A percentile compares a stretch with the other conserved stretches of the same genome.
Conservation (phyloP, 768 basidiomycete species). For the Crassisporium funariophilum region DNA sequence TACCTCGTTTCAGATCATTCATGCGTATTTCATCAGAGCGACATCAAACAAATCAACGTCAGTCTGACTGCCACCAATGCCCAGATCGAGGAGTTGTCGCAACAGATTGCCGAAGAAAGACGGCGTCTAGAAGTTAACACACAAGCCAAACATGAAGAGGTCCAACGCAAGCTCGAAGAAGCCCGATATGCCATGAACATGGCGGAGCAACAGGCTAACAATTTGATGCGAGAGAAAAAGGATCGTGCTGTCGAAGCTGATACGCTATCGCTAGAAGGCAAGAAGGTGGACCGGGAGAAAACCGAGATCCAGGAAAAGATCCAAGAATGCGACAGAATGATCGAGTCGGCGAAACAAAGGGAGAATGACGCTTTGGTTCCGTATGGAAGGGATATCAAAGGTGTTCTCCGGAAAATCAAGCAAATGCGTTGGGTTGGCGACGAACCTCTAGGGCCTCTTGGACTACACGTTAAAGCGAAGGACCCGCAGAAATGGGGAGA, state of each 20-base stretch:
- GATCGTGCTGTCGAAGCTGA: slow-evolving; percentile 31
- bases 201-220: slow-evolving; percentile 36
- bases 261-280: slow-evolving; percentile 36
- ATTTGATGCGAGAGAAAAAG: slow-evolving; percentile 35
- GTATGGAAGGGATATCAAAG: slow-evolving; percentile 64
- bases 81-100: slow-evolving; percentile 41
- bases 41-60: slow-evolving; percentile 51
- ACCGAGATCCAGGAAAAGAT: slow-evolving; percentile 43
- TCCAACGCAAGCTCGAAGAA: slow-evolving; percentile 49
- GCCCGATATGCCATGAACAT: slow-evolving; percentile 41
- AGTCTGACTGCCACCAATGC: slow-evolving; percentile 34
- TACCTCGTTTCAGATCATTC: background rate
- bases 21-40: slow-evolving; percentile 16
- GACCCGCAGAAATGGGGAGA: slow-evolving; percentile 65
- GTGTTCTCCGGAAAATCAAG: slow-evolving; percentile 55
- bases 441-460: slow-evolving; percentile 77
- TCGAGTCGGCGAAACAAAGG: slow-evolving; percentile 47
- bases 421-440: slow-evolving; percentile 63
- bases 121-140: slow-evolving; percentile 55
- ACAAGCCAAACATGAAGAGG: slow-evolving; percentile 64
- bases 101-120: slow-evolving; percentile 55
- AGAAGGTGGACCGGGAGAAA: slow-evolving; percentile 32
- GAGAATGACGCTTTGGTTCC: slow-evolving; percentile 61
- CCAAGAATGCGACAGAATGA: slow-evolving; percentile 48
- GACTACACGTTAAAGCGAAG: slow-evolving; percentile 71